Base-by-base conservation (phyloP, 768 basidiomycete genomes). In the Rhizopogon rudus region DNA sequence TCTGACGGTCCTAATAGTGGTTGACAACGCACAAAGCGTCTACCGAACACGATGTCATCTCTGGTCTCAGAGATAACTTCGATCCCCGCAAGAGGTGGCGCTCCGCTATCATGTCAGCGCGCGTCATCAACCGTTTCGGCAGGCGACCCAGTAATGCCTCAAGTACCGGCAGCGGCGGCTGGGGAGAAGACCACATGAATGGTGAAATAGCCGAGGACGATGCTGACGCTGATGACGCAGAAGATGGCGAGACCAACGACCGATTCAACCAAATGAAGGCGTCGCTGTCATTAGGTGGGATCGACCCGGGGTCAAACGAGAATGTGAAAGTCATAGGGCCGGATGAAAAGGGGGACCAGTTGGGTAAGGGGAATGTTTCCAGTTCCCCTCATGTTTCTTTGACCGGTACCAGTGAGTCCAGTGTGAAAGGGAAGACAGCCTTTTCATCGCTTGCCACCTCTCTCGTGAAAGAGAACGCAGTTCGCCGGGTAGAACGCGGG, bases 31-130 rank as follows among this genome's bases (percentile, higher is more conserved):
- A 87, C 64, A 71, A 76, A 16, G 75, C 86, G 0, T 83, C 84
- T 0, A 78, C 76, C 5, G 88, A 93, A 51, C 81, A 88, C 67
- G 93, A 98, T 62, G 78, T 97, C 41, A 76, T 73, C 14, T 66
- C 65, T 10, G 90, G 88, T 10, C 74, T 97, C 48, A 87, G 88
- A 33, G 86, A 91, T 33, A 83, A 93, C 74, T 95, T 96, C 71
- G 78, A 91, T 64, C 79, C 91, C 0, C 78, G 78, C 42, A 84
- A 83, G 2, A 78, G 78, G 40, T 94, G 92, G 93, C 79, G 81
- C 49, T 73, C 75, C 1, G 89, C 88, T 13, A 91, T 94, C 61
- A 65, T 69, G 50, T 72, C 75, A 40, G 73, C 80, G n/a, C 73
- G 75, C 16, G 75, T 75, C 17, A 7, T 77, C 33, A 57, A 71